Base-by-base conservation (phyloP, 2,329 filamentous ascomycete genomes). In the Aspergillus cejpii region DNA sequence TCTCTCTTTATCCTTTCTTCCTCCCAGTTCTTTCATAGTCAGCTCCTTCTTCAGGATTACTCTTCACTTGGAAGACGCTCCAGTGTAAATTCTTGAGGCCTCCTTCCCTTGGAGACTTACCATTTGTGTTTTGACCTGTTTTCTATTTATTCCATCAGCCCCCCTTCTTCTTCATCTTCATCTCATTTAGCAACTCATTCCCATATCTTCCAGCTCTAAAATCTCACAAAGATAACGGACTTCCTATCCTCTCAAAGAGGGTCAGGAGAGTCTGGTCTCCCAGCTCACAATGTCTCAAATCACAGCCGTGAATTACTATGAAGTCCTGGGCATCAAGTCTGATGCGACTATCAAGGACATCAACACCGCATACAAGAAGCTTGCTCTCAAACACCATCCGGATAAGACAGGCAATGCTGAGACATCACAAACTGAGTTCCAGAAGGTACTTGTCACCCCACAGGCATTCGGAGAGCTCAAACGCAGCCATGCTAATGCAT, bases 361-460 rank as follows among this genome's bases (percentile, higher is more conserved):
- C 45, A 64, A 63, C 39, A 50, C 49, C 21, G 58, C 63, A 2
- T 68, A 64, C 50, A 65, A 61, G 28, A 55, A 43, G 29, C 57
- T 67, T n/a, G 62, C 62, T 6, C 46, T 68, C 20, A 61, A 60
- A 37, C 47, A 57, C 39, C 63, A 67, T 37, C 64, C 64, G 1
- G 64, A 67, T 50, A 66, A 67, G 45, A 43, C 50, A 29, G 53
- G 51, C 15, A 41, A 44, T 3, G 44, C 46, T 27, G 43, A 51
- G 17, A 36, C 26, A 2, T 27, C 41, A 2, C 23, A 27, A 11
- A 44, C 50, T 7, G 39, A 50, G 15, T 64, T 65, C 34, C 57
- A 48, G 23, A 49, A 53, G 42, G 63, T 64, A 50, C 24, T 11
- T 31, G 28, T 19, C n/a, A n/a, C n/a, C 24, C 26, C 26, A 12